Conservation (phyloP, 2,329 filamentous ascomycete genomes). For the Lecanoromycetidae sp. region DNA sequence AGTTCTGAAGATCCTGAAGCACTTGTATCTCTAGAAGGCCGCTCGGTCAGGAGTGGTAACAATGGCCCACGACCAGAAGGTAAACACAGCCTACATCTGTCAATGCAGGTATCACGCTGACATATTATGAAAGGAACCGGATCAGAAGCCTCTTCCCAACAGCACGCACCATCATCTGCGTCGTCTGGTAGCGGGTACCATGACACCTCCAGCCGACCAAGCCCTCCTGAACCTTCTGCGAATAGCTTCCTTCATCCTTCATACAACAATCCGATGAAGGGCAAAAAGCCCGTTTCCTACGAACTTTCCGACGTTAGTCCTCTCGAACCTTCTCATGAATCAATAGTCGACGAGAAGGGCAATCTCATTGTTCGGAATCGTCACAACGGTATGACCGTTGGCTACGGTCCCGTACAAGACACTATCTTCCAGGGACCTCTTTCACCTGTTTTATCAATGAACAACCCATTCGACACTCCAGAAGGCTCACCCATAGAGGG, state of each 20-base stretch:
- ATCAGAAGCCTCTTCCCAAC: not conserved
- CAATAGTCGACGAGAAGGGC: conserved; percentile 9
- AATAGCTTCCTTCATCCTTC: not conserved
- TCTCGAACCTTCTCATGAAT: conserved; percentile 2
- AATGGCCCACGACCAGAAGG: conserved; percentile 1
- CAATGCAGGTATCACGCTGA: not conserved
- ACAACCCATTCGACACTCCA: conserved; percentile 11
- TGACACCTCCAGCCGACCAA: not conserved
- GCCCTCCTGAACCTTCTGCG: not conserved
- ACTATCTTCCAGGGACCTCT: not conserved
- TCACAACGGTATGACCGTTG: not conserved
- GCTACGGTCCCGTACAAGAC: conserved; percentile 6
- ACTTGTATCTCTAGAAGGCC: not conserved
- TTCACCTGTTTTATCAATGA: not conserved
- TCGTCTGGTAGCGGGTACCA: not conserved
- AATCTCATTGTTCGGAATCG: conserved; percentile 8
- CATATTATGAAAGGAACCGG: not conserved
- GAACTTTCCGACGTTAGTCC: conserved; percentile 5
- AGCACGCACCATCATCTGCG: not conserved
- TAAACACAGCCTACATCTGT: not conserved
- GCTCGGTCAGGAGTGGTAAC: not conserved
- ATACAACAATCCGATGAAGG: not conserved
- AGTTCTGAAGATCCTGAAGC: not conserved
- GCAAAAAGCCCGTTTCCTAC: not conserved
- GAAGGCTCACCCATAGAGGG: not conserved